These are phyloP conservation scores for Citeromyces siamensis DNA, from an alignment of 1,139 yeast genomes.

Conservation along the genomic window DNA sequence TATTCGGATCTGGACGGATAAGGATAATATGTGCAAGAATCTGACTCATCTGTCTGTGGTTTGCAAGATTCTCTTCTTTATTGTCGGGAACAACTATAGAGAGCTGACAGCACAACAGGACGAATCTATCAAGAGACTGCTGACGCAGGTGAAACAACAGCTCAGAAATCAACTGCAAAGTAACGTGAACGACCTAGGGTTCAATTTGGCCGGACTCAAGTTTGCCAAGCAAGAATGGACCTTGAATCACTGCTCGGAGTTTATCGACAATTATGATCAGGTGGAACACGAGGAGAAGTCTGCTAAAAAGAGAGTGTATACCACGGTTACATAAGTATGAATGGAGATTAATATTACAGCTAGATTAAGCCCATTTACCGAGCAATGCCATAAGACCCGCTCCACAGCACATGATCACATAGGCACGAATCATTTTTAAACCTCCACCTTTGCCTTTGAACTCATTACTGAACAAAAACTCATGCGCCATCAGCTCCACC, in stretches of 20 bases:
- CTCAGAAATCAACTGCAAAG: slow-evolving; percentile 38
- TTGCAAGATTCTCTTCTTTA: slow-evolving; percentile 63
- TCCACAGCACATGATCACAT: slow-evolving; percentile 43
- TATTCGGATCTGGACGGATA: slow-evolving; percentile 63
- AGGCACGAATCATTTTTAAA: slow-evolving; percentile 24
- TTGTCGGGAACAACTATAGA: slow-evolving; percentile 60
- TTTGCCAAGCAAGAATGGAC: slow-evolving; percentile 73
- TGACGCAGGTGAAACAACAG: slow-evolving; percentile 43
- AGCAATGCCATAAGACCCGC: slow-evolving; percentile 78
- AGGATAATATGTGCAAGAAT: slow-evolving; percentile 28
- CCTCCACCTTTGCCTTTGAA: slow-evolving; percentile 38
- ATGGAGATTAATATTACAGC: neutral
- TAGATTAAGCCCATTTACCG: slow-evolving; percentile 72
- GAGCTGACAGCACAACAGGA: slow-evolving; percentile 63
- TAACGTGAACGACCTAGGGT: slow-evolving; percentile 59
- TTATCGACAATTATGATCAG: slow-evolving; percentile 58
- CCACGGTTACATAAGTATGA: slow-evolving; percentile 23
- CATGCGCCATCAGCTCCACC: slow-evolving; percentile 83
- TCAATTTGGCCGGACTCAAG: slow-evolving; percentile 73
- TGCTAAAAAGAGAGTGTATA: slow-evolving; percentile 52
- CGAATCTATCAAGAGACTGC: slow-evolving; percentile 43
- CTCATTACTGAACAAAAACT: slow-evolving; percentile 60
- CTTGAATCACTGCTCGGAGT: slow-evolving; percentile 58
- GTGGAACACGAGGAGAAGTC: slow-evolving; percentile 38
- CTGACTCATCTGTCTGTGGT: slow-evolving; percentile 45